These are phyloP conservation scores for Diaporthe destruens DNA, from an alignment of 2,329 filamentous ascomycete species.

Conservation along the genomic window DNA sequence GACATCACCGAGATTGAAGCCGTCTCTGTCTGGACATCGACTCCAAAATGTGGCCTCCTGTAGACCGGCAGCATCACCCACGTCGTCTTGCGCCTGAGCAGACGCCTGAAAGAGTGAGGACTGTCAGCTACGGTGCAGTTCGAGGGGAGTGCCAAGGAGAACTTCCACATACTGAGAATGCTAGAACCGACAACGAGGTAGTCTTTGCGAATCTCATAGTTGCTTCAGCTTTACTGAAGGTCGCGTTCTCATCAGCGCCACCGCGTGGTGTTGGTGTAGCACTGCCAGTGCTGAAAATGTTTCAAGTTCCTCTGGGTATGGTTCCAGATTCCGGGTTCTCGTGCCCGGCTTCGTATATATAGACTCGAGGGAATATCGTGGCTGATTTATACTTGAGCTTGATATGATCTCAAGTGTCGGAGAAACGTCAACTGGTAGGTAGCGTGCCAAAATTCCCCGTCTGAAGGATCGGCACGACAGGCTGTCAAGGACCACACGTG, in stretches of 20 bases:
- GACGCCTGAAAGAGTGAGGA: neutral
- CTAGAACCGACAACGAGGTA: constrained; percentile 1
- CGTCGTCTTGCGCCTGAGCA: constrained; percentile 4
- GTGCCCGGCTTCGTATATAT: neutral
- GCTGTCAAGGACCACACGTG: constrained; percentile 11
- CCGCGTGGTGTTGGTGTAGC: neutral
- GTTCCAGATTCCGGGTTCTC: neutral
- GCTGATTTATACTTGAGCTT: neutral
- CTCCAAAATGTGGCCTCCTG: constrained; percentile 4
- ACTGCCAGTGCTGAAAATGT: neutral
- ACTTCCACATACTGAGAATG: neutral
- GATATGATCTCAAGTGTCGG: neutral
- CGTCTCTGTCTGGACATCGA: constrained; percentile 11
- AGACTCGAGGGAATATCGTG: neutral
- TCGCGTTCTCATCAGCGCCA: neutral
- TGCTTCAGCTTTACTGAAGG: constrained; percentile 5
- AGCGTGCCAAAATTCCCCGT: neutral
- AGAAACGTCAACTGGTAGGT: neutral
- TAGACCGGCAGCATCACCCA: neutral
- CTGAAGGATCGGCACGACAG: constrained; percentile 5
- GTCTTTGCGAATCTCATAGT: neutral
- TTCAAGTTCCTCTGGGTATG: neutral
- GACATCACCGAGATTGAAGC: neutral
- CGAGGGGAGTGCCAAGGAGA: too few relatives aligned
- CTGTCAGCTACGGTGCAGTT: neutral